Evolutionary conservation across 306 rosid genomes (phyloP), one percentile per base, ranked within the genome.

Genomic region (Quercus agrifolia): DNA sequence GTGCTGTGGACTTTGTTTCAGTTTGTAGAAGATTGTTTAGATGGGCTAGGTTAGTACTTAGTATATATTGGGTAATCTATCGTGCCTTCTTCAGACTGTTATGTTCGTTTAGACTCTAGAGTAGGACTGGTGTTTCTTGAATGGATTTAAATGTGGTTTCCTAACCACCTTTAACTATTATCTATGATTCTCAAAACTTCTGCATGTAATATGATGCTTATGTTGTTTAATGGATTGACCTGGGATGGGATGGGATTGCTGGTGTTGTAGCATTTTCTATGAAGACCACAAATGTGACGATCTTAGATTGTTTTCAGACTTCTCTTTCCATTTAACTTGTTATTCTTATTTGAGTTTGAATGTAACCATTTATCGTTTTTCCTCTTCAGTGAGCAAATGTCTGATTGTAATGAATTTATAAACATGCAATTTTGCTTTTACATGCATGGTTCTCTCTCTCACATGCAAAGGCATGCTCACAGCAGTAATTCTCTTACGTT

Each of bases 21-120:
- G 61, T 76, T 77, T 72, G 73, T 80, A 41, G 35, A 58, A 72
- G 52, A 52, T 35, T 74, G 64, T 51, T 73, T 74, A 74, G 85
- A 63, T 70, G 54, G 10, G 81, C 46, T 71, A 33, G 64, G 21
- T 59, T 52, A 70, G 73, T 78, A 56, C 62, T 59, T 52, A 70
- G 73, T 78, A 63, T 69, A 75, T 73, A 77, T 70, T 78, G 82
- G 85, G 79, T 70, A 70, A 35, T 19, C 72, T 61, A 52, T 27
- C 35, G 61, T 71, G 46, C 30, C 73, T 79, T 15, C 38, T 72
- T 64, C 64, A 59, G 46, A 78, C 70, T 63, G 28, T 5, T 68
- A 11, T 63, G 58, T 21, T 8, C 75, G 28, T 79, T 58, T 73
- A 67, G 54, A 49, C 15, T 49, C 2, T 38, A 38, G 72, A 73